Evolutionary conservation across 164 flowering plant genomes (phyloP), one percentile per base, ranked within the genome.

Genomic region (Nymphaea thermarum): DNA sequence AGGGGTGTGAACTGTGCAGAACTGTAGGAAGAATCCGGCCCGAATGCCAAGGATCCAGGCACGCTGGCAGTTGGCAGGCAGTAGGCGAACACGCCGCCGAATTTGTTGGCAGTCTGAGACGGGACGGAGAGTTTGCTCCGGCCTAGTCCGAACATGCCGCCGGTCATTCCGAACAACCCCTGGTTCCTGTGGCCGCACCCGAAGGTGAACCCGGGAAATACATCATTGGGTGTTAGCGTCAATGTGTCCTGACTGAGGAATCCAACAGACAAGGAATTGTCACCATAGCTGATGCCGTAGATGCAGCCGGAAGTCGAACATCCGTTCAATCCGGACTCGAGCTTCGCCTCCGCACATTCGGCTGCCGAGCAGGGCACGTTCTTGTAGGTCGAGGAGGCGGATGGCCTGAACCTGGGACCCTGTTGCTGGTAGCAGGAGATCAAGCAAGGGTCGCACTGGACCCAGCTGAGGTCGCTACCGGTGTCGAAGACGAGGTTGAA

Each of bases 401-500:
- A 3, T 5, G 70, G 51, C 0, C 18, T 25, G 51, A 59, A 67
- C 45, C 55, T 60, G 10, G 18, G 8, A 51, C 42, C 51, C 68
- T 14, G 36, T 15, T 66, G 68, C 36, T 8, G 43, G 63, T 57
- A 42, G 63, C 70, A 67, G 2, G 64, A 42, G 14, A 45, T 63
- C 36, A 16, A 36, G 68, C 59, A n/a, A 6, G 68, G 68, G 10
- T n/a, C 18, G 68, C 68, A 66, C 42, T 36, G 61, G 42, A 66
- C 59, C 61, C 68, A 66, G 43, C 60, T 66, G 60, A 66, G 53
- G 61, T 45, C 68, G 60, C 68, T 66, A 43, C 68, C 68, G 11
- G 68, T 66, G 68, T 66, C 68, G 41, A 66, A 5, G 42, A 66
- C 25, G 68, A 66, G 42, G 41, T 42, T 45, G 43, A 51, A 11